Evolutionary conservation across 2,329 filamentous ascomycete species (phyloP).

Genomic region (Pseudogymnoascus sp.): DNA sequence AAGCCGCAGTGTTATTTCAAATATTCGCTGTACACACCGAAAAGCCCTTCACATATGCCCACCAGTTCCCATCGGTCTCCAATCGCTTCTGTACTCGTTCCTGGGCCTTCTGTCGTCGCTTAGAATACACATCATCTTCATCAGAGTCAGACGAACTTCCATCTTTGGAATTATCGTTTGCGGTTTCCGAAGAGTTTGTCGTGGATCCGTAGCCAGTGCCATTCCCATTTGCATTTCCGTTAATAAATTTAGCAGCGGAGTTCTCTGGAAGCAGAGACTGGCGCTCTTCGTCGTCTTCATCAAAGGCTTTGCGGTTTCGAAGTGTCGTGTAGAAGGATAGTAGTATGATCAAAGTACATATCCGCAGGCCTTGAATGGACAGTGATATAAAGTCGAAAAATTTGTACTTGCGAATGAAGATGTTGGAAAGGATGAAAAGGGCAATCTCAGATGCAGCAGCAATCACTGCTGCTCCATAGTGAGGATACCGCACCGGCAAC

Average conservation of each 20-base stretch:
- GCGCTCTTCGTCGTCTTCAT: slow-evolving; percentile 44
- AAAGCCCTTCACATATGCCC: slow-evolving; percentile 68
- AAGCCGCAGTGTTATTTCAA: slow-evolving; percentile 6
- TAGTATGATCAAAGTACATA: slow-evolving; percentile 27
- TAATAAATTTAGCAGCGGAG: slow-evolving; percentile 24
- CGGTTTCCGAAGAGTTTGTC: background rate
- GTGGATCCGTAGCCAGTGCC: background rate
- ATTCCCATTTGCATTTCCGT: slow-evolving; percentile 23
- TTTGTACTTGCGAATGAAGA: slow-evolving; percentile 16
- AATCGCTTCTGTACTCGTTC: slow-evolving; percentile 59
- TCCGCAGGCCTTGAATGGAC: slow-evolving; percentile 22
- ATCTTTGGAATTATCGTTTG: slow-evolving; percentile 13
- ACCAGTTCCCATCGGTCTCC: slow-evolving; percentile 68
- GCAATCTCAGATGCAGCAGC: slow-evolving; percentile 47
- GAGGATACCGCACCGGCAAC: slow-evolving; percentile 52
- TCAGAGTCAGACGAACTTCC: slow-evolving; percentile 13
- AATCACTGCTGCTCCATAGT: slow-evolving; percentile 53
- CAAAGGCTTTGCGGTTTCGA: slow-evolving; percentile 23
- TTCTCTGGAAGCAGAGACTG: slow-evolving; percentile 47
- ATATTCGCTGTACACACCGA: slow-evolving; percentile 30
- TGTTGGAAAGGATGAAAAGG: slow-evolving; percentile 33
- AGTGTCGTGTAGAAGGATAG: slow-evolving; percentile 26
- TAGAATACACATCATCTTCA: slow-evolving; percentile 31
- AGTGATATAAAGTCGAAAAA: slow-evolving; percentile 20
- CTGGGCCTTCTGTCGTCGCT: slow-evolving; percentile 44